Evolutionary conservation across 805 yeast species (phyloP), one percentile per base, ranked within the genome.

Genomic region (Lipomyces sp.): DNA sequence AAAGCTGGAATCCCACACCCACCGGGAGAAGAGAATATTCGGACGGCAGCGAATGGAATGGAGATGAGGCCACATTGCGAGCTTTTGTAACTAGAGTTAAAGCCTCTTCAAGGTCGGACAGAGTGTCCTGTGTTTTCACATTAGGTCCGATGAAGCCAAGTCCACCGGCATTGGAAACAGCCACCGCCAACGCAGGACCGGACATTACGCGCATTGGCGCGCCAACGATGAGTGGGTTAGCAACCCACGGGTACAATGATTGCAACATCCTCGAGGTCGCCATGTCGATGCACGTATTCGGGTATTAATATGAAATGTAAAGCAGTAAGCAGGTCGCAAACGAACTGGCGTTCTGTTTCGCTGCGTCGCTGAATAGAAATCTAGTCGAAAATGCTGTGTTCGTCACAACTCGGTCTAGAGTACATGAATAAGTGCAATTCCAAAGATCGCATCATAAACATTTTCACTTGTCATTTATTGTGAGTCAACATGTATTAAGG

Each of bases 131-230:
- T 2, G 42, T 37, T 37, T 37, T 37, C 13, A 37, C 42, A 2
- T n/a, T 11, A 10, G 54, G 54, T 51, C 54, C 54, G 54, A 51
- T 51, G 33, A 51, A 51, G 54, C 54, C 54, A 24, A 51, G 11
- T 13, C 64, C 64, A 59, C 64, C 64, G 7, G 64, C 63, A 8
- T 65, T 65, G 34, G 55, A 35, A 35, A 61, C 45, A 35, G 64
- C 64, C 29, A 59, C 63, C 13, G 33, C 55, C 39, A 61, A 39
- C 8, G 37, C 64, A 24, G 53, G 42, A 11, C 64, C 64, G 24
- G 53, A 24, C 32, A 51, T 24, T 5, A 30, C 54, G 54, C 54
- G 54, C 54, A 51, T 51, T 30, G 54, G 54, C 11, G 54, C 54
- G 54, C 32, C 30, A 30, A 51, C 54, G 32, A 51, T 30, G 54